Evolutionary conservation across 441 rosid genomes (phyloP).

Genomic region (Syzygium malaccense): DNA sequence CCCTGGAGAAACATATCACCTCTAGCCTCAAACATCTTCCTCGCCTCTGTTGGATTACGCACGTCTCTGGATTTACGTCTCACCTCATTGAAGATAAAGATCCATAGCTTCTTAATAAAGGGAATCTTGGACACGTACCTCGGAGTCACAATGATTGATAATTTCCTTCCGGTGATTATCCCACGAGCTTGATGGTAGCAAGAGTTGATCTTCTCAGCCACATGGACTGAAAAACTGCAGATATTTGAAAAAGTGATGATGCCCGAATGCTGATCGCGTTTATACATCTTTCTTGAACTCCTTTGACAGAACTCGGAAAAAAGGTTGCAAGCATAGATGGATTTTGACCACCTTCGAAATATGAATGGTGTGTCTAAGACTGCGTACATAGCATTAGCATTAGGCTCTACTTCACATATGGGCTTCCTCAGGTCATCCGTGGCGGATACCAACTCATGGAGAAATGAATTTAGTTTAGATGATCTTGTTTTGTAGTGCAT

Average conservation of each 20-base stretch:
- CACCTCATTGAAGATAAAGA: neutral
- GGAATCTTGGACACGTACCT: neutral
- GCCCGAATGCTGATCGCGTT: fast-evolving
- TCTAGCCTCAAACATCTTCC: neutral
- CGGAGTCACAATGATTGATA: fast-evolving
- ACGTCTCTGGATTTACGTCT: neutral
- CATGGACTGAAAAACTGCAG: neutral
- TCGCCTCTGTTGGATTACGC: neutral
- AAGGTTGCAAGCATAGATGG: neutral
- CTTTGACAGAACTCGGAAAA: fast-evolving
- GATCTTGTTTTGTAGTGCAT: fast-evolving
- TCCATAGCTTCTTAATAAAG: neutral
- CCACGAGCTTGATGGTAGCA: neutral
- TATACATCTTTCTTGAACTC: neutral
- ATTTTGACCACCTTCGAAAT: neutral
- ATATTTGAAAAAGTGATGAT: fast-evolving
- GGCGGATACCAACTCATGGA: fast-evolving
- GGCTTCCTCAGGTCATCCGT: neutral
- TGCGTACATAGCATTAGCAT: fast-evolving
- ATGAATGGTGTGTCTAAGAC: neutral
- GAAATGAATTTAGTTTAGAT: neutral
- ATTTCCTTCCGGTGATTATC: fast-evolving
- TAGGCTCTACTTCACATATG: neutral
- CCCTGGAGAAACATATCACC: neutral
- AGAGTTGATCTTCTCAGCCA: neutral